Base-by-base conservation (phyloP, 2,329 filamentous ascomycete genomes). In the Fusarium udum region DNA sequence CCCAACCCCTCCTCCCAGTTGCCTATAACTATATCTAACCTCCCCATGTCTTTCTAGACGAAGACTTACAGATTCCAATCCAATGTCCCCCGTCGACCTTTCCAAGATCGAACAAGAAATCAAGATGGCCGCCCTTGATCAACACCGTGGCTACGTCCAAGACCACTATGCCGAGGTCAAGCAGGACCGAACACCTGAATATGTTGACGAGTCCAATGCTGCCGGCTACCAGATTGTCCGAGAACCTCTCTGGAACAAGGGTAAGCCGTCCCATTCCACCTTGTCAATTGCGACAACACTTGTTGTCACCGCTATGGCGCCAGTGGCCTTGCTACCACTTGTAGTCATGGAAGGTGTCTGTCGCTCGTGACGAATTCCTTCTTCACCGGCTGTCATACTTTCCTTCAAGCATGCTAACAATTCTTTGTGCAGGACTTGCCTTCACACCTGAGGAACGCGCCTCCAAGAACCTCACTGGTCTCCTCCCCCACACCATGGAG, bases 241-340 rank as follows among this genome's bases (percentile, higher is more conserved):
- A 58, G 88, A 92, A 80, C 89, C 90, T 70, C 83, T 88, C 55
- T 91, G 89, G 89, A 92, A 92, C 79, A 91, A 91, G 85, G 89
- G 90, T 91, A 83, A 79, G 82, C 63, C 39, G 22, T 80, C 63
- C 52, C 18, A 40, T 36, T 26, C 26, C n/a, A 32, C 51, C 55
- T 48, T 55, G 36, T 68, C 46, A 42, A 45, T 32, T 32, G 28
- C 32, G 14, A 64, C 70, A 72, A 72, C 69, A 51, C 64, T 69
- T 60, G 67, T 71, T 65, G 58, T 58, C 32, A 58, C 60, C 52
- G 55, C 68, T 69, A 67, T 71, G 63, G 49, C 58, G 62, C 63
- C 26, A 59, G 36, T 64, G 36, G 39, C 39, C 52, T 56, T 18
- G 37, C 45, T 62, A 34, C 48, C 32, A 59, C 45, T 31, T 57